These are phyloP conservation scores for Neurospora sp. DNA, from an alignment of 495 filamentous ascomycete species.

Conservation along the genomic window DNA sequence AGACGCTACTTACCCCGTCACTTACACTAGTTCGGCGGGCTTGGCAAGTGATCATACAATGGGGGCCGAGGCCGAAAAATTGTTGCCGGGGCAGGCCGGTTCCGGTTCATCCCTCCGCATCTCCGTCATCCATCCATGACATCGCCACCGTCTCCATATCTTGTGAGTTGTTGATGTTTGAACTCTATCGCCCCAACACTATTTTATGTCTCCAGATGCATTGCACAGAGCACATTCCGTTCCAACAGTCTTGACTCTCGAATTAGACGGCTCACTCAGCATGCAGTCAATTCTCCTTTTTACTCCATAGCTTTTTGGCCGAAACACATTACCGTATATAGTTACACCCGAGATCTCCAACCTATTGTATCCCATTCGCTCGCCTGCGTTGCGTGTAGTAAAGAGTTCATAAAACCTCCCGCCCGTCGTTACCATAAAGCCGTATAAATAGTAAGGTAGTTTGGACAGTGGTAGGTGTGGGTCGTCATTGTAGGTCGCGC, in stretches of 20 bases:
- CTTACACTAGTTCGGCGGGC: neutral
- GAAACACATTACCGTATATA: neutral
- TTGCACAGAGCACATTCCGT: neutral
- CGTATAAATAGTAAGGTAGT: constrained; percentile 1
- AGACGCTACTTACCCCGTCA: neutral
- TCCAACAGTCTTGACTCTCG: neutral
- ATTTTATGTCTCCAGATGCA: neutral
- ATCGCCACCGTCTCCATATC: neutral
- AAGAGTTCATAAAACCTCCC: constrained; percentile 12
- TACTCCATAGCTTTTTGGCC: neutral
- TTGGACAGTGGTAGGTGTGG: neutral
- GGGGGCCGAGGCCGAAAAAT: neutral
- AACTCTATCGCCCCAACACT: neutral
- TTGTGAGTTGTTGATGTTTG: neutral
- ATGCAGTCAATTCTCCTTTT: neutral
- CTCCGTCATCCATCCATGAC: neutral
- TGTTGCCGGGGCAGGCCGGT: neutral
- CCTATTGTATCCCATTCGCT: constrained; percentile 4
- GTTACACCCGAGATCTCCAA: neutral
- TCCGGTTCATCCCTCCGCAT: neutral
- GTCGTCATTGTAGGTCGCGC: neutral
- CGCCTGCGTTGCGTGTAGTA: constrained; percentile 15
- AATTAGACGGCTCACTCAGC: neutral
- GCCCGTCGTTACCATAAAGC: constrained; percentile 5
- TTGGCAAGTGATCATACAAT: neutral